Evolutionary conservation across 192 early-diverging fungal genomes (phyloP).

Genomic region (Backusella macrospora): DNA sequence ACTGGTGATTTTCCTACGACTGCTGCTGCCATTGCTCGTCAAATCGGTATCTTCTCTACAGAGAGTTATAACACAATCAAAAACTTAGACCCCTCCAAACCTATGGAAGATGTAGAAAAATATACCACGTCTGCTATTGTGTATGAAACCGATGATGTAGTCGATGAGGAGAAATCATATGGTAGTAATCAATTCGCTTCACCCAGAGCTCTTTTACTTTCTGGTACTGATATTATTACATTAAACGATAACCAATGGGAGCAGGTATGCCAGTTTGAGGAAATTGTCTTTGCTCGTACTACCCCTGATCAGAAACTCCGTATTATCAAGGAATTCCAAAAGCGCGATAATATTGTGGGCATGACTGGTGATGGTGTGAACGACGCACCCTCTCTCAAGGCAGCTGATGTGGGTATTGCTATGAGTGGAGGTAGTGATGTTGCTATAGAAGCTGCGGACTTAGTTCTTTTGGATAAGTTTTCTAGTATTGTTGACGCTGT

Average conservation of each 20-base stretch:
- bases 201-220: slow-evolving; percentile 50
- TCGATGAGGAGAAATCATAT: slow-evolving; percentile 24
- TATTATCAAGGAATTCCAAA: slow-evolving; percentile 78
- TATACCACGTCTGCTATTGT: slow-evolving; percentile 71
- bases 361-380: slow-evolving; percentile 94
- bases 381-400: slow-evolving; percentile 89
- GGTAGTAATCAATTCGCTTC: slow-evolving; percentile 40
- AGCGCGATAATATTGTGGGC: slow-evolving; percentile 70
- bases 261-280: slow-evolving; percentile 63
- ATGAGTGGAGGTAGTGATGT: slow-evolving; percentile 86
- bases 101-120: slow-evolving; percentile 19
- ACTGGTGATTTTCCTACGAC: slow-evolving; percentile 84
- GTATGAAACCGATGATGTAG: slow-evolving; percentile 70
- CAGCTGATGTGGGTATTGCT: slow-evolving; percentile 86
- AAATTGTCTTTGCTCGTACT: slow-evolving; percentile 82
- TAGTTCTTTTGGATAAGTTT: slow-evolving; percentile 71
- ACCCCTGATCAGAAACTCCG: slow-evolving; percentile 82
- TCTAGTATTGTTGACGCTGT: slow-evolving; percentile 71
- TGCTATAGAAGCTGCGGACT: slow-evolving; percentile 66
- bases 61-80: slow-evolving; percentile 38
- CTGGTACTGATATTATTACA: slow-evolving; percentile 64
- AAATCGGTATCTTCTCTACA: slow-evolving; percentile 72
- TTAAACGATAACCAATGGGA: slow-evolving; percentile 75
- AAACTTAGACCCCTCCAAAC: slow-evolving; percentile 27
- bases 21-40: slow-evolving; percentile 78